A percentile compares a stretch with the other conserved stretches of the same genome.
phyloP scores from a whole-genome alignment of 2,329 filamentous ascomycete genomes.

The Paraphaeosphaeria minitans region DNA sequence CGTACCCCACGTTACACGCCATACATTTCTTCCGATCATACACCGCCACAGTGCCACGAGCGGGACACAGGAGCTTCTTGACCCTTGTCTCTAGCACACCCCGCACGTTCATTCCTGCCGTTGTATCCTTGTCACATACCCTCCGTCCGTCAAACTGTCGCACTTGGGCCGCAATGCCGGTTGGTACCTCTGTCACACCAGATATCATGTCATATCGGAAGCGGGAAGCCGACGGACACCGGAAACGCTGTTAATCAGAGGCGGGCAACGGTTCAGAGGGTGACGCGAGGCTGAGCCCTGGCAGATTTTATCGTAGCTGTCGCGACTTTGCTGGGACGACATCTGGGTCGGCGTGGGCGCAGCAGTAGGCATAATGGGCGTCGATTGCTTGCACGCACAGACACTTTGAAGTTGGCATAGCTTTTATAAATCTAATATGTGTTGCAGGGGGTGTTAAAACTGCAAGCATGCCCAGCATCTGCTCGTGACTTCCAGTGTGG shows the following conservation, averaged over 20 bases:
- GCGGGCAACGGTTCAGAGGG: neutral
- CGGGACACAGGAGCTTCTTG: constrained; percentile 1
- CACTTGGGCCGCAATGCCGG: constrained; percentile 21
- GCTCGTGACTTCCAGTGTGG: neutral
- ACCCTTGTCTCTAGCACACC: neutral
- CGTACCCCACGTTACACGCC: constrained; percentile 1
- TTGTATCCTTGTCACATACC: neutral
- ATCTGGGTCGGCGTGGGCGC: neutral
- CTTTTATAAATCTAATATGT: neutral
- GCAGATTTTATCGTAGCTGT: neutral
- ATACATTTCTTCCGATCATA: neutral
- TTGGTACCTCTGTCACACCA: constrained; percentile 5
- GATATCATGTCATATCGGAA: constrained; percentile 6
- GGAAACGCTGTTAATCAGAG: neutral
- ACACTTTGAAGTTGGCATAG: neutral
- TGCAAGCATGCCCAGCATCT: neutral
- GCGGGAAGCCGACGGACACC: neutral
- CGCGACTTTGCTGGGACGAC: neutral
- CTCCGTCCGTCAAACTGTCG: constrained; percentile 12
- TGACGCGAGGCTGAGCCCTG: neutral
- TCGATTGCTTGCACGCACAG: neutral
- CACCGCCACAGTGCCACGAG: constrained; percentile 13
- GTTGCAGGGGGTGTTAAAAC: neutral
- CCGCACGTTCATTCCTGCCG: neutral
- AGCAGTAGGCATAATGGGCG: neutral